Base-by-base conservation (phyloP, 2,329 filamentous ascomycete species). In the Sclerotinia nivalis region DNA sequence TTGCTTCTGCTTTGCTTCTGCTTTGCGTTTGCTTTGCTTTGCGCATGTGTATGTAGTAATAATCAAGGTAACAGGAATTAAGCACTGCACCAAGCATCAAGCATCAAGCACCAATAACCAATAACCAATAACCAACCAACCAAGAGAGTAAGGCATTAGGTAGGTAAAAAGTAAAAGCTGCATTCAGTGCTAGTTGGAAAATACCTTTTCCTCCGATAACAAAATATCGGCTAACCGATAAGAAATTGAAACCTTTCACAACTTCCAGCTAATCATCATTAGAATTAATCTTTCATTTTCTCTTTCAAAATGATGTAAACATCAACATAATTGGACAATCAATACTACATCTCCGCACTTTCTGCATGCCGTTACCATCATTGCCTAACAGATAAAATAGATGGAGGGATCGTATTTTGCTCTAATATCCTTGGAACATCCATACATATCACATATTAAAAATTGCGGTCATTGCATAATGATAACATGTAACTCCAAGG, bases 221-320 rank as follows among this genome's bases (percentile, higher is more conserved):
- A 47, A 64, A 37, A 34, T 12, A 64, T 37, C 22, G 28, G 22
- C 43, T 37, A 64, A 50, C 4, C 60, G 60, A 64, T 64, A 64
- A 40, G 60, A 25, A 50, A 25, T 7, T 25, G 22, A 37, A 25
- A 37, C 54, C 31, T 50, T 62, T n/a, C 59, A 62, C 43, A 8
- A n/a, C 20, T 22, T 43, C 34, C 37, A 59, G 34, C 25, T 54
- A 34, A 54, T 54, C 52, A 28, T 18, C 25, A 4, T 12, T 25
- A 1, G 7, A 13, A 8, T 49, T 49, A 49, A 20, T 49, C 45
- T 49, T n/a, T 49, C 47, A 49, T 9, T 43, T 15, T 43, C 15
- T 56, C 20, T n/a, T 13, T 3, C 6, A n/a, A 34, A 20, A 20
- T 31, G 54, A 58, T 58, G 22, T 40, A 40, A n/a, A 25, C 18